These are phyloP conservation scores for Scleroderma bovista DNA, from an alignment of 768 basidiomycete genomes.

Conservation along the genomic window DNA sequence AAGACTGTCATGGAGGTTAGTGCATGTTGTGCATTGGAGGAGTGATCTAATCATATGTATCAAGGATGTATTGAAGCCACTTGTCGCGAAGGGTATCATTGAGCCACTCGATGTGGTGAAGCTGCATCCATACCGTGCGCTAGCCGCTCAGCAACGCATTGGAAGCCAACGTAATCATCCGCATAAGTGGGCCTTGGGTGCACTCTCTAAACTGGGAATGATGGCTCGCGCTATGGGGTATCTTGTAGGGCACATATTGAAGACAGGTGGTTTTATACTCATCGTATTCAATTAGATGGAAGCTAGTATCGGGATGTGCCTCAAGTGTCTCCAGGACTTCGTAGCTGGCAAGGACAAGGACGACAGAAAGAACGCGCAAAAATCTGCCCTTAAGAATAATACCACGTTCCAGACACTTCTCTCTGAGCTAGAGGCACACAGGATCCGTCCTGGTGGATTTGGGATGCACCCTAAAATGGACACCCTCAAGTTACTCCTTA, in stretches of 20 bases:
- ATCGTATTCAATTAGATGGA: constrained; percentile 52
- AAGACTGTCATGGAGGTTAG: constrained; percentile 70
- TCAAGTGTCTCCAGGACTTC: constrained; percentile 53
- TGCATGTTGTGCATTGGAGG: not conserved
- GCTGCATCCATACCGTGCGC: constrained; percentile 63
- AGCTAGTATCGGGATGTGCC: constrained; percentile 75
- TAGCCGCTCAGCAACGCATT: constrained; percentile 37
- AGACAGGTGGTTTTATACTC: not conserved
- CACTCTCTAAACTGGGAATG: constrained; percentile 46
- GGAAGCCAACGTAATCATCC: constrained; percentile 29
- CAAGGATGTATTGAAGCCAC: constrained; percentile 32
- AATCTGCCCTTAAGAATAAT: constrained; percentile 42
- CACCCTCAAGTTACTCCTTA: constrained; percentile 61
- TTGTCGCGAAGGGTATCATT: constrained; percentile 38
- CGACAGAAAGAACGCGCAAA: constrained; percentile 30
- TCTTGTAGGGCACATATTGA: constrained; percentile 50
- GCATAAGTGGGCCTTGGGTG: constrained; percentile 42
- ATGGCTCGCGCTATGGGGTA: constrained; percentile 86
- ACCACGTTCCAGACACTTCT: constrained; percentile 61
- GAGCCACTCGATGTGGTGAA: constrained; percentile 50
- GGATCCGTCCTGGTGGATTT: constrained; percentile 42
- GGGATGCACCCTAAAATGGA: constrained; percentile 90
- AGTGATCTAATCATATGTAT: not conserved
- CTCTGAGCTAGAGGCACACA: constrained; percentile 58
- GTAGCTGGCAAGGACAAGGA: constrained; percentile 35